Base-by-base conservation (phyloP, 106 monocot species). In the Xerophyta viscosa region DNA sequence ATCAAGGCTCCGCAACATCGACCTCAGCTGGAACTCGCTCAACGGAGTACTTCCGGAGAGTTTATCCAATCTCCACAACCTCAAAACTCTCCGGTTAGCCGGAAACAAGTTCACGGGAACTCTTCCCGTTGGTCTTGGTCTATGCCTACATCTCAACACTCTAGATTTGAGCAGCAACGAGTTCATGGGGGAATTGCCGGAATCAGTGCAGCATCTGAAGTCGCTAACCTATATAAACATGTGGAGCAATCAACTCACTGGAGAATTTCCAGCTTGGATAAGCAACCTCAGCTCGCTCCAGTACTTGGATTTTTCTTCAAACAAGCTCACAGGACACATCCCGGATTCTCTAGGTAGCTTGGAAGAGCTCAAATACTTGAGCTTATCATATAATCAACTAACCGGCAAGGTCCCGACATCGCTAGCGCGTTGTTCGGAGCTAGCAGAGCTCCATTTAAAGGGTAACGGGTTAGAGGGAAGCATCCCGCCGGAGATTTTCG, bases 21-120 rank as follows among this genome's bases (percentile, higher is more conserved):
- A 94, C 50, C 57, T 94, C 27, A 84, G 84, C 3, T 20, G 39
- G 3, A 94, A 94, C 62, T 50, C 37, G 24, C 56, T 88, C 46
- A 57, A 80, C 52, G 88, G 94, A 4, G 27, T 33, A 0, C 33
- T 94, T 50, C 51, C 81, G 11, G 72, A 72, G 29, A 60, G 51
- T 24, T 31, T 76, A 8, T 62, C 75, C 12, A 20, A 25, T 2
- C 66, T 94, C 15, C 84, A 72, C 52, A 67, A 76, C 65, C 72
- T 94, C 41, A 81, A 84, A 44, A 28, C 20, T 23, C 52, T 94
- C 19, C 29, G 45, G 39, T 50, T 88, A 37, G 65, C 62, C 26
- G 50, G 65, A 20, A 94, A 94, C 48, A 25, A 60, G 13, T 76
- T 94, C 63, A 64, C 64, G 29, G 93, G 93, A 3, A 20, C 30